Conservation (phyloP, 345 rosid genomes). For the Sapria himalayana region DNA sequence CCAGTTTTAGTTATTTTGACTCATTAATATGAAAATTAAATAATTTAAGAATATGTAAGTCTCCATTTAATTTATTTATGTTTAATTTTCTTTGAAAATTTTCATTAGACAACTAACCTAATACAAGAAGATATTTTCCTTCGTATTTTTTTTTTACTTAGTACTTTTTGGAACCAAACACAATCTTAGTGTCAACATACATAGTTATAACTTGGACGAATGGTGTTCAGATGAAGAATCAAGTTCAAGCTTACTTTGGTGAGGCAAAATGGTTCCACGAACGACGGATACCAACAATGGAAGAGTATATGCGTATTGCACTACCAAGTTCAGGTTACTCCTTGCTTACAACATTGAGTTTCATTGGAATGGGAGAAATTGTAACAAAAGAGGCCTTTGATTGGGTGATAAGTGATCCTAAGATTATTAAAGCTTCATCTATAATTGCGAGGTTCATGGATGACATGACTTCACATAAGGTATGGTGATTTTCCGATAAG, state of each 20-base stretch:
- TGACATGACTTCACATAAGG: constrained; percentile 5
- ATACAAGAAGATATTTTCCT: too few species aligned
- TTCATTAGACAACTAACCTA: too few species aligned
- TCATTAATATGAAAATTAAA: too few species aligned
- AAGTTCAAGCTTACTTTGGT: constrained; percentile 14
- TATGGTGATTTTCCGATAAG: too few species aligned
- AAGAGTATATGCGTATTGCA: constrained; percentile 23
- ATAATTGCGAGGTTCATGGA: constrained; percentile 8
- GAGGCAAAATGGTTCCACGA: constrained; percentile 23
- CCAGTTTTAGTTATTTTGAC: not conserved
- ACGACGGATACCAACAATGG: constrained; percentile 11
- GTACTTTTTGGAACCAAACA: too few species aligned
- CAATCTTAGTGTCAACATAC: too few species aligned
- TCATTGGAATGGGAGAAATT: constrained; percentile 4
- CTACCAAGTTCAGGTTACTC: constrained; percentile 14
- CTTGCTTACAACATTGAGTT: constrained; percentile 10
- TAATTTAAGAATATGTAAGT: too few species aligned
- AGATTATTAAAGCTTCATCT: constrained; percentile 5
- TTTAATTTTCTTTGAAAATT: too few species aligned
- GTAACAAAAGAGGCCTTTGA: constrained; percentile 8
- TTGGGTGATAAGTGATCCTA: constrained; percentile 2
- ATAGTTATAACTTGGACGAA: not conserved
- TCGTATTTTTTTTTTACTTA: too few species aligned
- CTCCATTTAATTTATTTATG: too few species aligned
- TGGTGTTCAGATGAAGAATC: constrained; percentile 11